Evolutionary conservation across 257 asterid genomes (phyloP).

Genomic region (Datura wrightii): DNA sequence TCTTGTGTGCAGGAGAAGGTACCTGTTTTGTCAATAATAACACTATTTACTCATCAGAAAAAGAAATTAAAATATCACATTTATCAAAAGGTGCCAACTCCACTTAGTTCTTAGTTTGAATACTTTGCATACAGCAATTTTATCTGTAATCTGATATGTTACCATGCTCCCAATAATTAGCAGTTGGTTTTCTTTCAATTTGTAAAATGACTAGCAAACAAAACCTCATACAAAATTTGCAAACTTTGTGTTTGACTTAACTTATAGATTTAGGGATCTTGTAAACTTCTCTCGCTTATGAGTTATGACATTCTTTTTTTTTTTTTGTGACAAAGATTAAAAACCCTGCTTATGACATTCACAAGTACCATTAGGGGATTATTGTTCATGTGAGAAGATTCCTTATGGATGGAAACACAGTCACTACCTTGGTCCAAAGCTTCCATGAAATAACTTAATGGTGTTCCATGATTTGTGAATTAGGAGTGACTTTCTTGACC

Average conservation of each 20-base stretch:
- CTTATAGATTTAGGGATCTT: neutral
- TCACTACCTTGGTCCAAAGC: neutral
- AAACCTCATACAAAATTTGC: neutral
- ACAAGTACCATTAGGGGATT: neutral
- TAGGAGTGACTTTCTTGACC: too few species aligned
- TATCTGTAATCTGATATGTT: neutral
- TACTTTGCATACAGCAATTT: neutral
- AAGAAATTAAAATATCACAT: neutral
- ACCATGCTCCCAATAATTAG: neutral
- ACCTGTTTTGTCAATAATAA: neutral
- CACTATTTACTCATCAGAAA: neutral
- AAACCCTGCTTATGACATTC: neutral
- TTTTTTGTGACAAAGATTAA: too few species aligned
- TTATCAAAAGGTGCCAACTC: neutral
- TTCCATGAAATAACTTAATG: too few species aligned
- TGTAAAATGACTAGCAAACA: neutral
- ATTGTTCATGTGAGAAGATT: neutral
- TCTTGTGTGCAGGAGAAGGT: neutral
- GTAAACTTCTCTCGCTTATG: neutral
- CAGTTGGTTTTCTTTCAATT: neutral
- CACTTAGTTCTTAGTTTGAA: neutral
- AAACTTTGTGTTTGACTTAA: neutral
- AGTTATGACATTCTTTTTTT: neutral
- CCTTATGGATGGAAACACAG: neutral
- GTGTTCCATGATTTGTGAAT: too few species aligned